Evolutionary conservation across 768 basidiomycete species (phyloP).

Genomic region (Leucogyrophana mollusca): DNA sequence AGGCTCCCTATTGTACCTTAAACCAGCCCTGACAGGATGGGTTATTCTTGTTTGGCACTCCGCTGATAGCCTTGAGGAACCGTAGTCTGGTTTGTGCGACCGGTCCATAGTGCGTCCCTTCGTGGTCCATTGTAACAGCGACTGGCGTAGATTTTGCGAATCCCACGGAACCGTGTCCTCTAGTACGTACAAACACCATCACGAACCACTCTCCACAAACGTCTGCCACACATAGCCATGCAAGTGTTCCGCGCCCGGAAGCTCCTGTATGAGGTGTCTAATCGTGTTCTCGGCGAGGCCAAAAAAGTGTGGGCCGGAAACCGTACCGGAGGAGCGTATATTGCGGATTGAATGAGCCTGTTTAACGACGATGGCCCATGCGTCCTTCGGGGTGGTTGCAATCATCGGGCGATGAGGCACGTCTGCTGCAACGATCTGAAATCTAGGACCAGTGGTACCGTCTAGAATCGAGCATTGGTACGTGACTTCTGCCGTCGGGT

Average conservation of each 20-base stretch:
- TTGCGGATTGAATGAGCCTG: conserved; percentile 80
- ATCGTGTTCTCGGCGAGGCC: conserved; percentile 86
- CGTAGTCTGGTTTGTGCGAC: no score
- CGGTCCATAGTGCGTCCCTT: no score
- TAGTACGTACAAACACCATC: no score
- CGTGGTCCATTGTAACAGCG: no score
- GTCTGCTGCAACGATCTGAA: conserved; percentile 78
- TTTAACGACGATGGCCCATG: conserved; percentile 82
- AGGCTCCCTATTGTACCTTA: no score
- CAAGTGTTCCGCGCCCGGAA: conserved; percentile 68
- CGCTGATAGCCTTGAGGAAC: no score
- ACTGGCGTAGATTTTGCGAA: no score
- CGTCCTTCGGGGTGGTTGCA: conserved; percentile 83
- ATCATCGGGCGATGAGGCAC: conserved; percentile 68
- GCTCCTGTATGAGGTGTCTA: conserved; percentile 84
- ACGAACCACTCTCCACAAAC: conserved; percentile 86
- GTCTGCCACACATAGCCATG: conserved; percentile 86
- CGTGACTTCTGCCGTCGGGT: conserved; percentile 63
- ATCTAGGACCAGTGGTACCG: conserved; percentile 83
- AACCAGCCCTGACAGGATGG: no score
- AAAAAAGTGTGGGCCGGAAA: conserved; percentile 88
- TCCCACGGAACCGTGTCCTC: no score
- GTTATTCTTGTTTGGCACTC: no score
- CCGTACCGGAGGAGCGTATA: conserved; percentile 81
- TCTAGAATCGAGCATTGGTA: conserved; percentile 85